phyloP scores from a whole-genome alignment of 2,329 filamentous ascomycete species.

The Paraconiothyrium sp. region DNA sequence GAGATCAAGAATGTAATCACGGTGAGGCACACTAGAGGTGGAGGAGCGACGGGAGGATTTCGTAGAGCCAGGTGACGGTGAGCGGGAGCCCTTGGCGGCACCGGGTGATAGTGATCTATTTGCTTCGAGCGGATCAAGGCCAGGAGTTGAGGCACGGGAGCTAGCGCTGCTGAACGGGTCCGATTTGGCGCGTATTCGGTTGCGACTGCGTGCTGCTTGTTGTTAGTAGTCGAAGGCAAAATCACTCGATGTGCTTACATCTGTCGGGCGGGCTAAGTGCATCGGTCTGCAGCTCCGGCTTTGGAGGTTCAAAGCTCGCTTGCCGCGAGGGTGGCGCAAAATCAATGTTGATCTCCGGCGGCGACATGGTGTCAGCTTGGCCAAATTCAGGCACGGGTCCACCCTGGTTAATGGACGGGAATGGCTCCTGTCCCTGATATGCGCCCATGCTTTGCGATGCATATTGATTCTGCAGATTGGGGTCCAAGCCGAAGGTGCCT shows the following conservation, averaged over 20 bases:
- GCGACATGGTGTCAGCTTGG: slow-evolving; percentile 78
- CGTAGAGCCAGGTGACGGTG: slow-evolving; percentile 56
- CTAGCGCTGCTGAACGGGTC: slow-evolving; percentile 65
- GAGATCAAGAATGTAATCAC: slow-evolving; percentile 86
- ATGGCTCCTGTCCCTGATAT: slow-evolving; percentile 61
- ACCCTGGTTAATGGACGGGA: slow-evolving; percentile 60
- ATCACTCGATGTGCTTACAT: slow-evolving; percentile 56
- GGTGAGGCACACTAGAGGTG: slow-evolving; percentile 63
- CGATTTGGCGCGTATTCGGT: slow-evolving; percentile 67
- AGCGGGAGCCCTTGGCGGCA: slow-evolving; percentile 55
- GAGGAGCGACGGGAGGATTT: slow-evolving; percentile 61
- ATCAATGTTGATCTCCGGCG: slow-evolving; percentile 95
- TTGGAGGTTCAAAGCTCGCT: slow-evolving; percentile 72
- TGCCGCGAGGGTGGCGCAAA: slow-evolving; percentile 80
- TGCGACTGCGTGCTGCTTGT: slow-evolving; percentile 60
- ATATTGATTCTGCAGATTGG: slow-evolving; percentile 60
- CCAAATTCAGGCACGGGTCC: slow-evolving; percentile 68
- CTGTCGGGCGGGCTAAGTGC: slow-evolving; percentile 82
- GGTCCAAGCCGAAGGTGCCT: slow-evolving; percentile 58
- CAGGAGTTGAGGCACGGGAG: slow-evolving; percentile 56
- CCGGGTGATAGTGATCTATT: slow-evolving; percentile 55
- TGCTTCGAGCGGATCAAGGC: slow-evolving; percentile 37
- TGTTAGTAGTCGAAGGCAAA: slow-evolving; percentile 29
- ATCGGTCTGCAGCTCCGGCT: slow-evolving; percentile 71
- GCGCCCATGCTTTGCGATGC: slow-evolving; percentile 58